Evolutionary conservation across 1,284 basidiomycete genomes (phyloP).

Genomic region (Ustilago crameri): DNA sequence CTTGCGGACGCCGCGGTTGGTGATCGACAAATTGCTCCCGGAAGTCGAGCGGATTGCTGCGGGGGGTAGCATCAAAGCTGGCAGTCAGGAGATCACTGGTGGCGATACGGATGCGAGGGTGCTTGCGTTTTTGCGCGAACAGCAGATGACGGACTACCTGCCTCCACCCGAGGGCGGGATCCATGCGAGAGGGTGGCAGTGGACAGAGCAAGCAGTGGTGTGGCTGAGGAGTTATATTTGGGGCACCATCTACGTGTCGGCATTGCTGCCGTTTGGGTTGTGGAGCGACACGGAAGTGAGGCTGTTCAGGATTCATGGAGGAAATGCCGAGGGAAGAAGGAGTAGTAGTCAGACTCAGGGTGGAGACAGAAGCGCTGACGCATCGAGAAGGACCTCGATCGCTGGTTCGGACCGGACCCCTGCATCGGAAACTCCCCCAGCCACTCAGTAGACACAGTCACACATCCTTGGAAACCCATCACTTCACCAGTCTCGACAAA

Average conservation of each 20-base stretch:
- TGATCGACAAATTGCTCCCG: constrained; percentile 48
- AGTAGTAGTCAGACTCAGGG: background rate
- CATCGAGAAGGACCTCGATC: constrained; percentile 2
- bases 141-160: constrained; percentile 39
- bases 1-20: constrained; percentile 35
- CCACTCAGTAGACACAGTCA: constrained; percentile 1
- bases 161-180: constrained; percentile 14
- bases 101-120: constrained; percentile 56
- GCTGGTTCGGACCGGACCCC: background rate
- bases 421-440: background rate
- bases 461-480: no score
- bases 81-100: constrained; percentile 30
- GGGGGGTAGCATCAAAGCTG: constrained; percentile 8
- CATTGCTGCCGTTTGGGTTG: constrained; percentile 47
- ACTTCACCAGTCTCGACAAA: no score
- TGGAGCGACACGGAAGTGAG: constrained; percentile 51
- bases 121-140: constrained; percentile 57
- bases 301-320: constrained; percentile 38
- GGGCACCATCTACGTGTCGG: constrained; percentile 58
- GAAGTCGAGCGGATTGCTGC: constrained; percentile 57
- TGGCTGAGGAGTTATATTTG: constrained; percentile 65
- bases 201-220: constrained; percentile 52
- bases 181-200: constrained; percentile 52
- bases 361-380: background rate
- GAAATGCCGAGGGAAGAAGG: background rate